These are phyloP conservation scores for Ceratobasidium sp. DNA, from an alignment of 1,284 basidiomycete genomes.

Conservation along the genomic window DNA sequence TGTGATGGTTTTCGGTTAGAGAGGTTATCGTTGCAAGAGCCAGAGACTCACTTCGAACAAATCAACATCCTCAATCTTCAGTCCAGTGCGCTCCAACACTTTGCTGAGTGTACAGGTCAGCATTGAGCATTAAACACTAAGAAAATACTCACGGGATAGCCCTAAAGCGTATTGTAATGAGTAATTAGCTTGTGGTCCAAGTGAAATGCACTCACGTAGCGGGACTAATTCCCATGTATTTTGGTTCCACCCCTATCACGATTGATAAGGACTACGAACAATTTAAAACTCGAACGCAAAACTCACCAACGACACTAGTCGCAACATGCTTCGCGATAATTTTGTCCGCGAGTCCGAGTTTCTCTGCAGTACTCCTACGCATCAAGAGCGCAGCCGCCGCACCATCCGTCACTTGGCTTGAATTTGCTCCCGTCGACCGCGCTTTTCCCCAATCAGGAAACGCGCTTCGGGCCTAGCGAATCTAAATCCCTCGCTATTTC, in stretches of 20 bases:
- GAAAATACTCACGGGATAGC: conserved; percentile 52
- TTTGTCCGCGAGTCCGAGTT: conserved; percentile 72
- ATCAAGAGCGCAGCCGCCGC: conserved; percentile 91
- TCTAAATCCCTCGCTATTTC: conserved; percentile 69
- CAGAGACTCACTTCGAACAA: conserved; percentile 46
- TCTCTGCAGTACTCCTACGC: conserved; percentile 81
- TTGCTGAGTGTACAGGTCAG: conserved; percentile 43
- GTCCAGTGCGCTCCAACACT: conserved; percentile 55
- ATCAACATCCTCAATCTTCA: conserved; percentile 50
- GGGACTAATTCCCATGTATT: conserved; percentile 59
- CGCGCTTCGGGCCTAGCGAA: conserved; percentile 48
- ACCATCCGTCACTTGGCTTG: conserved; percentile 94
- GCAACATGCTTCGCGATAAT: conserved; percentile 84
- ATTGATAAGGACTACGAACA: conserved; percentile 46
- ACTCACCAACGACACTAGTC: conserved; percentile 69
- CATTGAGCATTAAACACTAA: neutral
- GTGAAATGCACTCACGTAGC: conserved; percentile 50
- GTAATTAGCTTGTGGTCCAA: no score
- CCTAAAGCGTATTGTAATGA: no score
- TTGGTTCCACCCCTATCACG: conserved; percentile 48
- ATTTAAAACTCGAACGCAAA: neutral
- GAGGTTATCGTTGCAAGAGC: neutral
- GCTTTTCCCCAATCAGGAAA: conserved; percentile 64
- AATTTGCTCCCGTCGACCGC: conserved; percentile 88
- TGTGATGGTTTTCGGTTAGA: neutral